Base-by-base conservation (phyloP, 78 protist species). In the Trichosphaerium sp. region DNA sequence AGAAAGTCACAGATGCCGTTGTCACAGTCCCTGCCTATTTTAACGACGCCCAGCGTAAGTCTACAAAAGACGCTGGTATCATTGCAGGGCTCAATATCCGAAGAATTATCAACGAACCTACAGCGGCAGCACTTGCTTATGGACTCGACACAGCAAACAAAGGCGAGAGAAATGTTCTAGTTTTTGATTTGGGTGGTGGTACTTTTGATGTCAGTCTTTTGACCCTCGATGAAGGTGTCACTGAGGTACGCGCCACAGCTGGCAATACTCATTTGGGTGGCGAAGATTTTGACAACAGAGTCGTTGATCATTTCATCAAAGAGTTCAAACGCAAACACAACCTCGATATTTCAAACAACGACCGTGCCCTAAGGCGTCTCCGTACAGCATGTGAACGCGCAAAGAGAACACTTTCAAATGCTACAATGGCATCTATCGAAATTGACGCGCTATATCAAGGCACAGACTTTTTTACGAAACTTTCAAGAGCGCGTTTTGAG, bases 101-200 rank as follows among this genome's bases (percentile, higher is more conserved):
- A 28, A 92, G 99, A 12, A 91, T 97, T 58, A 83, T 98, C 78
- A 98, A 98, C 92, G 99, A 98, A 88, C 99, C 99, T 21, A 98
- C 99, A 0, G 99, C 99, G 6, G 99, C 97, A 1, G 91, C 96
- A 23, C 74, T 95, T 28, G 97, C 99, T 14, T 95, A 89, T 60
- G 99, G 99, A 31, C 55, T 91, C 52, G 54, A 35, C 38, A 77
- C 5, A 65, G 65, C 34, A 76, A 18, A 7, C 44, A 40, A 35
- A 21, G 65, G 49, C 11, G 42, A 70, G 63, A 69, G 58, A 41
- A 82, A 84, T 52, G 71, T 85, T 21, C 75, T 90, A 63, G 69
- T 91, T 39, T 91, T 88, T 8, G 93, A 88, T 66, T 60, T 88
- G 1, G 93, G 96, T 15, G 93, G 97, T 7, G 90, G 90, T 18